Base-by-base conservation (phyloP, 2,329 filamentous ascomycete species). In the Botrytis squamosa region DNA sequence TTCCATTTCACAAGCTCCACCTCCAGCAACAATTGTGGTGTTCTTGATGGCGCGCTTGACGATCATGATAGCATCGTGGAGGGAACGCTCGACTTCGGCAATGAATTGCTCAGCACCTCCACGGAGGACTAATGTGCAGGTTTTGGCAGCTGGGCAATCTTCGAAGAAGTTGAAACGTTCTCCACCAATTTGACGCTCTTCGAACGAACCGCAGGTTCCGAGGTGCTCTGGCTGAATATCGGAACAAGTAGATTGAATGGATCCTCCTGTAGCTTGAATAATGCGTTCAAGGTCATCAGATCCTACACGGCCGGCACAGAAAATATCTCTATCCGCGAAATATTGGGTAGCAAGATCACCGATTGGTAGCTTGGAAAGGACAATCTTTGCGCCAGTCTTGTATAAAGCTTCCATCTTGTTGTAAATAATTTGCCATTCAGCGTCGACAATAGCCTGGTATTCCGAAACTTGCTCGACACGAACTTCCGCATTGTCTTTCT, bases 61-160 rank as follows among this genome's bases (percentile, higher is more conserved):
- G 81, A 99, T 97, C 96, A 99, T 99, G 84, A 99, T 98, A 79
- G 96, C 96, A 81, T 99, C 96, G 87, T 99, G 96, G 78, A 99
- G 89, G 82, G 94, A 97, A 77, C 96, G 93, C 87, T 99, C 96
- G 2, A 98, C 96, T 84, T 99, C 96, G 74, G 96, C 96, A 80
- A 99, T 99, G 85, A 99, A 99, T 83, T 99, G 96, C 86, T 99
- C 96, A 52, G 96, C 96, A 77, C 96, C 96, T 81, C 96, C 96
- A 81, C 96, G 93, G 76, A 99, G 91, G 59, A 99, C 91, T 33
- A 99, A 87, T 16, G 96, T 99, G 88, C 96, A 99, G 1, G 96
- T 98, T 88, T 97, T 97, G 77, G 96, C 95, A 81, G 91, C 91
- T 44, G 95, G 93, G 86, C 96, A 99, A 80, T 95, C 93, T 83